Base-by-base conservation (phyloP, 441 rosid species). In the Arabidopsis lyrata region DNA sequence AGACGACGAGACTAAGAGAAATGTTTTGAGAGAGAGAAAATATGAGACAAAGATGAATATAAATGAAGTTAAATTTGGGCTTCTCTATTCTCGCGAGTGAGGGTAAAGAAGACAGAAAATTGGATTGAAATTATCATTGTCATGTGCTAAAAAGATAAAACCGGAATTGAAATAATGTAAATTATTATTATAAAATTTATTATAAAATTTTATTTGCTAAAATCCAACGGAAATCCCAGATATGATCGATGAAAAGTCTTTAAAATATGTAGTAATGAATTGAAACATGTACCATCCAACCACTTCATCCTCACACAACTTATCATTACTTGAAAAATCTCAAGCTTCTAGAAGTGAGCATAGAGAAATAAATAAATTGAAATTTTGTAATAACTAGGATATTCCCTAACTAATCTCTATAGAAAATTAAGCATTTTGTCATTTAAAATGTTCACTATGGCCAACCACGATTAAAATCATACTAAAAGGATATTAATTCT, bases 241-340 rank as follows among this genome's bases (percentile, higher is more conserved):
- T 18, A 38, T 59, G 42, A 59, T 59, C 9, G 38, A 34, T 9
- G 62, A 20, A 57, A 29, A 48, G 11, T 34, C 54, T 31, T 44
- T 31, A 39, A 48, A 16, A 31, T 16, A 47, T 18, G 5, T 16
- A 64, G 5, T 16, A 48, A 48, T 48, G 44, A 48, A 13, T 16
- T 6, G 18, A 16, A 63, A 63, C 53, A 64, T 64, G 27, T 63
- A 64, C 42, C 18, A 64, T 16, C 57, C 45, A 64, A 64, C 57
- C 12, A 63, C 32, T 34, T 16, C 44, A 48, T 48, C 69, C 69
- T 64, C 45, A 64, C 53, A 62, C 27, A 42, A 62, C 53, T 62
- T 62, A 29, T 62, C 67, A 62, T 29, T 62, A n/a, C 9, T 29
- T 62, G 14, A 44, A 62, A 44, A 42, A 44, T 9, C 16, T 62